phyloP scores from a whole-genome alignment of 805 yeast species.

The Cyberlindnera veronae region DNA sequence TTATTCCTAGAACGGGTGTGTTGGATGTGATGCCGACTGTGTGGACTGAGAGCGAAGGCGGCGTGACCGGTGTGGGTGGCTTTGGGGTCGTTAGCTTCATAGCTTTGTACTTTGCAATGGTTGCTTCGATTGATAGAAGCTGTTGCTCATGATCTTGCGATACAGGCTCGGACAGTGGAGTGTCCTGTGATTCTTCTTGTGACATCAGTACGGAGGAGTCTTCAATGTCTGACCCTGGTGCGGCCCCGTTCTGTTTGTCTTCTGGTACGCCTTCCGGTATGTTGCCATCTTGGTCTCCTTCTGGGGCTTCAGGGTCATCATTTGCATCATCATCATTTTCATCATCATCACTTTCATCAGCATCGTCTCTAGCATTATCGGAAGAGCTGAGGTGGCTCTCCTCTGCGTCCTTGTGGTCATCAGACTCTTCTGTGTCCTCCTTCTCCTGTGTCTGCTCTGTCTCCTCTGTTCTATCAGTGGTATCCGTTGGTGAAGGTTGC shows the following conservation, averaged over 20 bases:
- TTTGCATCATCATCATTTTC: neutral
- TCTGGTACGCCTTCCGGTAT: neutral
- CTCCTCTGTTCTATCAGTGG: too few relatives aligned
- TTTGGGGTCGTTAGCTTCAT: neutral
- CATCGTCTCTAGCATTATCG: neutral
- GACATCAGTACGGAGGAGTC: neutral
- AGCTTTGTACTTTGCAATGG: slow-evolving; percentile 4
- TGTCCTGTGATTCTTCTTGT: neutral
- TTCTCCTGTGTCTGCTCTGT: neutral
- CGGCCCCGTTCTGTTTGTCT: neutral
- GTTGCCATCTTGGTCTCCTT: neutral
- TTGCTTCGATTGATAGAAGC: neutral
- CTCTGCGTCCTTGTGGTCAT: neutral
- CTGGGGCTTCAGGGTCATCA: neutral
- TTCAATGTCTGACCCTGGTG: neutral
- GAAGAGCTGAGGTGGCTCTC: neutral
- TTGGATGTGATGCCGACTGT: slow-evolving; percentile 2
- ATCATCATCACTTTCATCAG: neutral
- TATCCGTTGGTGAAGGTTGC: too few relatives aligned
- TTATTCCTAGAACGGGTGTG: slow-evolving; percentile 2
- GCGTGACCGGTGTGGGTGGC: neutral
- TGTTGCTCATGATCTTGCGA: neutral
- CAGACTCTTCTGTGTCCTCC: neutral
- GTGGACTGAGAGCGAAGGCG: neutral
- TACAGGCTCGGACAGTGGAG: neutral